These are phyloP conservation scores for Gymnopus androsaceus DNA, from an alignment of 1,284 basidiomycete genomes.

Conservation along the genomic window DNA sequence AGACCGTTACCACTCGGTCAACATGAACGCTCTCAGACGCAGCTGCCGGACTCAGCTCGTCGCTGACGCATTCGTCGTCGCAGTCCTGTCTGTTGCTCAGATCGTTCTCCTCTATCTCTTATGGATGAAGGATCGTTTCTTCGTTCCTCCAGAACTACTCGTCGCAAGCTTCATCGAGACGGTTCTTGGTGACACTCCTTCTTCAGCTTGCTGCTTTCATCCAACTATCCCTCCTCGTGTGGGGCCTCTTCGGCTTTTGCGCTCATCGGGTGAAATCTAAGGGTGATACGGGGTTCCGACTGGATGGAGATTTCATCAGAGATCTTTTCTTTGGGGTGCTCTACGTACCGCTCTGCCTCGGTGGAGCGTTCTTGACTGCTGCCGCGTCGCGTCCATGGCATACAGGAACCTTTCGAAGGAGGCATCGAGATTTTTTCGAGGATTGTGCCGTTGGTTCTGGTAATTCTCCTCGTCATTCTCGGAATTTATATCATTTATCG, in stretches of 20 bases:
- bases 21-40: constrained; percentile 12
- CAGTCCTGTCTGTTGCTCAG: background rate
- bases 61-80: constrained; percentile 8
- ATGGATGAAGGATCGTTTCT: constrained; percentile 4
- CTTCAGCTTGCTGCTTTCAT: background rate
- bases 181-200: constrained; percentile 1
- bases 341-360: background rate
- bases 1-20: background rate
- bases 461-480: background rate
- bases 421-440: background rate
- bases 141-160: constrained; percentile 1
- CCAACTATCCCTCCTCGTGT: background rate
- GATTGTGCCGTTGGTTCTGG: background rate
- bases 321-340: background rate
- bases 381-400: background rate
- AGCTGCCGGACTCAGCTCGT: constrained; percentile 20
- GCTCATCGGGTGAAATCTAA: background rate
- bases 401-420: background rate
- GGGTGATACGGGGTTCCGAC: background rate
- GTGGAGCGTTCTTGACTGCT: constrained; percentile 1
- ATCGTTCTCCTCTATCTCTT: background rate
- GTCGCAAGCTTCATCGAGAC: background rate
- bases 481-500: background rate
- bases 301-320: background rate
- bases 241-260: background rate